phyloP scores from a whole-genome alignment of 169 alveolate species.

The Babesia microti region DNA sequence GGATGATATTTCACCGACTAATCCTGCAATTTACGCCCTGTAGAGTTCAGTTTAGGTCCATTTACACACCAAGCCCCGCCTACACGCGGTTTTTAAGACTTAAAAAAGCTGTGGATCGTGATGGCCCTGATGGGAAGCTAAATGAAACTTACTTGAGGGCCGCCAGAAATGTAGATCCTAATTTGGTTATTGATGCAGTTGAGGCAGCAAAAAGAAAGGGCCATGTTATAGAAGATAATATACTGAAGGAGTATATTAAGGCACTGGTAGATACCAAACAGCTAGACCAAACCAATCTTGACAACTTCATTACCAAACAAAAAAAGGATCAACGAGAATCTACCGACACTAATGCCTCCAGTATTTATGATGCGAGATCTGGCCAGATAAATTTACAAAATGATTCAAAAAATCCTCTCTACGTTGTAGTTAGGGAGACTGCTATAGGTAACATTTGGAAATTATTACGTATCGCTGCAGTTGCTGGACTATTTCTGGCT shows the following conservation, averaged over 20 bases:
- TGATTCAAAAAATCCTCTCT: constrained; percentile 31
- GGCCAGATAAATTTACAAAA: constrained; percentile 13
- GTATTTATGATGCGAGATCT: not conserved
- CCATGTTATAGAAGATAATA: constrained; percentile 45
- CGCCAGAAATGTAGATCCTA: constrained; percentile 34
- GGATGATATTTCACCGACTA: constrained; percentile 1
- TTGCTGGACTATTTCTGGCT: constrained; percentile 2
- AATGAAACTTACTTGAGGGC: constrained; percentile 24
- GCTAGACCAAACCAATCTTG: constrained; percentile 41
- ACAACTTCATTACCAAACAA: not conserved
- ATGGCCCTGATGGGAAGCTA: constrained; percentile 9
- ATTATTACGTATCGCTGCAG: not conserved
- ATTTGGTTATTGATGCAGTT: constrained; percentile 30
- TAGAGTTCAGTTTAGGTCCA: not conserved
- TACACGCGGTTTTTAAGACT: constrained; percentile 18
- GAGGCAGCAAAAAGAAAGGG: constrained; percentile 11
- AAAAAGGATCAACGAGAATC: constrained; percentile 2
- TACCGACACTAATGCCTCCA: not conserved
- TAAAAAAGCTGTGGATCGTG: constrained; percentile 12
- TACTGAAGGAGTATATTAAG: constrained; percentile 49
- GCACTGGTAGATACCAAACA: constrained; percentile 57
- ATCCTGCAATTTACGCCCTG: not conserved
- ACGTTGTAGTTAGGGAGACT: constrained; percentile 25
- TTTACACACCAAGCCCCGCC: constrained; percentile 4
- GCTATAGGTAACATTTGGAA: constrained; percentile 8